Percentiles rank a stretch among this genome's conserved stretches.
These are phyloP conservation scores for Colletotrichum orchidophilum DNA, from an alignment of 2,329 filamentous ascomycete species.

Conservation along the genomic window DNA sequence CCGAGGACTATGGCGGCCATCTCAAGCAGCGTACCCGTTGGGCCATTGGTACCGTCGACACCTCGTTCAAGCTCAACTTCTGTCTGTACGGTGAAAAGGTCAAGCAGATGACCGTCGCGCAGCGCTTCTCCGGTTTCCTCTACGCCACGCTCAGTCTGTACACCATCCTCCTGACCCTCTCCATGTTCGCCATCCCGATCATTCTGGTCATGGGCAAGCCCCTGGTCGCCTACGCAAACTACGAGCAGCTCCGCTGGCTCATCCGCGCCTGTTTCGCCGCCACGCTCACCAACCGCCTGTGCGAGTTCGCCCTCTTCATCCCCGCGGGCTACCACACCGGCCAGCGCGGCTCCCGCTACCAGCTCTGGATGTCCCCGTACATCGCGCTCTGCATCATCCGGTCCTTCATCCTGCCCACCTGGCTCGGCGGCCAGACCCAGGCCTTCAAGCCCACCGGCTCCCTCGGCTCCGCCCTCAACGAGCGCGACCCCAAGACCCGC, in stretches of 20 bases:
- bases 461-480: slow-evolving; percentile 63
- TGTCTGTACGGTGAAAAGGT: slow-evolving; percentile 64
- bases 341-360: slow-evolving; percentile 63
- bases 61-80: slow-evolving; percentile 68
- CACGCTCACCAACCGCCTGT: slow-evolving; percentile 61
- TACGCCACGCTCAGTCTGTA: slow-evolving; percentile 65
- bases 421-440: slow-evolving; percentile 67
- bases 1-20: slow-evolving; percentile 64
- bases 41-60: slow-evolving; percentile 66
- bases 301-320: slow-evolving; percentile 66
- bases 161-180: slow-evolving; percentile 63
- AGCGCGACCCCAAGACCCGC: slow-evolving; percentile 62
- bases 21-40: slow-evolving; percentile 67
- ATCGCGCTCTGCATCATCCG: slow-evolving; percentile 66
- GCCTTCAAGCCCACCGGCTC: slow-evolving; percentile 71
- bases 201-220: slow-evolving; percentile 66
- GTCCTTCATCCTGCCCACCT: slow-evolving; percentile 65
- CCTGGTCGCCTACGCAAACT: slow-evolving; percentile 63
- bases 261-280: slow-evolving; percentile 64
- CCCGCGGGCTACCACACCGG: slow-evolving; percentile 68
- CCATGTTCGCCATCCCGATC: slow-evolving; percentile 67
- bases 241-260: slow-evolving; percentile 66
- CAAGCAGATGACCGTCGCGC: slow-evolving; percentile 61
- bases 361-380: slow-evolving; percentile 72
- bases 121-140: slow-evolving; percentile 67